A percentile compares a stretch with the other conserved stretches of the same genome.
Evolutionary conservation across 495 filamentous ascomycete species (phyloP).

Genomic region (Trichoderma parareesei): DNA sequence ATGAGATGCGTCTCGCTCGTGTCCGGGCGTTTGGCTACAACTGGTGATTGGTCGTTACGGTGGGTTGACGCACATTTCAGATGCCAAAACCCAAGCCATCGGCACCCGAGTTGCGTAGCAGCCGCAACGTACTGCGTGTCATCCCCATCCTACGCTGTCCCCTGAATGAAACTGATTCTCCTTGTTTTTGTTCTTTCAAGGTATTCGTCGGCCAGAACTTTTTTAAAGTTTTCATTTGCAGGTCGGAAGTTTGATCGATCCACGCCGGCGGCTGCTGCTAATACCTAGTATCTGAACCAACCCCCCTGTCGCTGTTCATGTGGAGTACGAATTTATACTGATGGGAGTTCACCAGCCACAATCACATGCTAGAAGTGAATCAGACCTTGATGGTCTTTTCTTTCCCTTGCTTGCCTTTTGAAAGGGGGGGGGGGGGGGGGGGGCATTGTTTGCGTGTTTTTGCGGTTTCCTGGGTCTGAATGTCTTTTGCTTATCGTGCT

Average conservation of each 20-base stretch:
- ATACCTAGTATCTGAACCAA: neutral
- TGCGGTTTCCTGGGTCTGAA: neutral
- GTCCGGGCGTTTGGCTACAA: neutral
- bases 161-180: too few species aligned
- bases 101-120: neutral
- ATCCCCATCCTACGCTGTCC: too few species aligned
- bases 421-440: too few species aligned
- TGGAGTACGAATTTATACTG: neutral
- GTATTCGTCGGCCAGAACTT: too few species aligned
- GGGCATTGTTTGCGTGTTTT: neutral
- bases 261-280: neutral
- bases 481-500: neutral
- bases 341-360: conserved; percentile 1
- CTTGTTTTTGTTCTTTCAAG: too few species aligned
- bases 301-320: neutral
- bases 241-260: conserved; percentile 10
- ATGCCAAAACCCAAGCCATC: neutral
- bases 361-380: conserved; percentile 2
- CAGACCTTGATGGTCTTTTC: neutral
- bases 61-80: neutral
- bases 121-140: too few species aligned
- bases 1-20: neutral
- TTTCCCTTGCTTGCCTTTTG: neutral
- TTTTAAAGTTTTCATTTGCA: conserved; percentile 6
- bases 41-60: neutral